Conservation (phyloP, 2,329 filamentous ascomycete genomes). For the Ophiosphaerella herpotricha region DNA sequence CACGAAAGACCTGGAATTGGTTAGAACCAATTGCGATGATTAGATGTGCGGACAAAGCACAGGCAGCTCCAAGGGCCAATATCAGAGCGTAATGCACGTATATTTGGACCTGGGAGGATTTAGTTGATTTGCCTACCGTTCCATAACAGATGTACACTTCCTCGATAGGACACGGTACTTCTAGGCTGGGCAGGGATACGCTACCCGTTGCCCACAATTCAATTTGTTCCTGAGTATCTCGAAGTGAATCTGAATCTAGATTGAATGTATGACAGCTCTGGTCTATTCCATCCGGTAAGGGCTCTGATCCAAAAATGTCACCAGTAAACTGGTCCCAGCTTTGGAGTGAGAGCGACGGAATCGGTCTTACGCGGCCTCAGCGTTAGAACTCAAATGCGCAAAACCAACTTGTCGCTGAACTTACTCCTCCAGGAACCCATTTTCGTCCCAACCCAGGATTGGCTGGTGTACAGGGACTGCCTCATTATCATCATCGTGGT, state of each 20-base stretch:
- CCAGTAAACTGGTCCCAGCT: conserved; percentile 17
- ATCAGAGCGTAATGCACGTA: background rate
- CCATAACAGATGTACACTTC: conserved; percentile 28
- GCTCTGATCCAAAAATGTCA: conserved; percentile 13
- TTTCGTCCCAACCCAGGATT: conserved; percentile 9
- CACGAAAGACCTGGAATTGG: conserved; percentile 17
- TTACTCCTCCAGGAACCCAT: conserved; percentile 15
- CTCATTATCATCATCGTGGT: conserved; percentile 16
- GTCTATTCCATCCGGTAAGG: background rate
- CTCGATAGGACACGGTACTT: background rate
- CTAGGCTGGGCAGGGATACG: background rate
- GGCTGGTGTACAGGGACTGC: conserved; percentile 4
- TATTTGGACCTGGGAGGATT: background rate
- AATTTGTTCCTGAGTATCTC: conserved; percentile 16
- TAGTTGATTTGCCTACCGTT: conserved; percentile 15
- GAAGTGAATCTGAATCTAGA: conserved; percentile 3
- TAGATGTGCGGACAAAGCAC: no score
- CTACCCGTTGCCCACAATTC: conserved; percentile 20
- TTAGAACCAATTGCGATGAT: background rate
- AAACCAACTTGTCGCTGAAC: background rate
- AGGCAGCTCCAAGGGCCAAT: background rate
- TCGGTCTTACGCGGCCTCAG: conserved; percentile 6
- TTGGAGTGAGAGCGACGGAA: conserved; percentile 12
- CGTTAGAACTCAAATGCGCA: no score
- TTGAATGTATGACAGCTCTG: background rate